A percentile compares a stretch with the other conserved stretches of the same genome.
Evolutionary conservation across 2,329 filamentous ascomycete species (phyloP).

Genomic region (Massarina eburnea): DNA sequence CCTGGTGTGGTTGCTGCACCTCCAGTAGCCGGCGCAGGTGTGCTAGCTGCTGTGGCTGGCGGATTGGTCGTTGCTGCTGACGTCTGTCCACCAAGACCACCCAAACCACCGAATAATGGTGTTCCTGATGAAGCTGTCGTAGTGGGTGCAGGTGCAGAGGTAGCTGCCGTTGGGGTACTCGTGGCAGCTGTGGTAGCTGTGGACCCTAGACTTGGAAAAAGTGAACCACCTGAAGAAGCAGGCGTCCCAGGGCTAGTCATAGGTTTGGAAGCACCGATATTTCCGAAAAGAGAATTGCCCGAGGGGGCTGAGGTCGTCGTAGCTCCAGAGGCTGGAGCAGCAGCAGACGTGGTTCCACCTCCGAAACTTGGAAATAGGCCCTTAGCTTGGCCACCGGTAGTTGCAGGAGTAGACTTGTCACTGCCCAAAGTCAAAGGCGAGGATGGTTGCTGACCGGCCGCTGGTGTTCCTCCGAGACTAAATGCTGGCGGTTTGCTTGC

Average conservation of each 20-base stretch:
- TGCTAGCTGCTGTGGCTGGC: conserved; percentile 7
- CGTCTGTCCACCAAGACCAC: conserved; percentile 22
- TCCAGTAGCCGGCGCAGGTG: conserved; percentile 14
- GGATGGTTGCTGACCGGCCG: conserved; percentile 22
- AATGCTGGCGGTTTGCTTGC: conserved; percentile 32
- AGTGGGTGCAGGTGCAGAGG: conserved; percentile 14
- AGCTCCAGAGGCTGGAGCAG: conserved; percentile 10
- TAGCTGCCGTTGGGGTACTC: conserved; percentile 22
- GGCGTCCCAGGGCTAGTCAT: conserved; percentile 19
- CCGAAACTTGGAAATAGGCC: conserved; percentile 18
- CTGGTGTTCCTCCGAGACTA: conserved; percentile 28
- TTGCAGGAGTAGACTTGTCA: conserved; percentile 20
- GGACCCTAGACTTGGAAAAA: conserved; percentile 16
- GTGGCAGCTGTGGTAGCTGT: conserved; percentile 20
- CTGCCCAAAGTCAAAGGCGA: conserved; percentile 23
- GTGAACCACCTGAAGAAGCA: background rate
- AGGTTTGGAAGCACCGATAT: conserved; percentile 15
- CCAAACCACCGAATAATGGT: conserved; percentile 23
- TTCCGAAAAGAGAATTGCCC: conserved; percentile 13
- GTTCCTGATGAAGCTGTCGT: conserved; percentile 19
- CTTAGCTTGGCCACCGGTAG: conserved; percentile 23
- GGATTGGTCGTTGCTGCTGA: conserved; percentile 10
- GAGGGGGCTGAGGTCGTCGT: conserved; percentile 14
- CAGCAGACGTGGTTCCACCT: background rate
- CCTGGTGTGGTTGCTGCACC: conserved; percentile 19